phyloP scores from a whole-genome alignment of 805 yeast genomes.

The Wickerhamiella azymoides region DNA sequence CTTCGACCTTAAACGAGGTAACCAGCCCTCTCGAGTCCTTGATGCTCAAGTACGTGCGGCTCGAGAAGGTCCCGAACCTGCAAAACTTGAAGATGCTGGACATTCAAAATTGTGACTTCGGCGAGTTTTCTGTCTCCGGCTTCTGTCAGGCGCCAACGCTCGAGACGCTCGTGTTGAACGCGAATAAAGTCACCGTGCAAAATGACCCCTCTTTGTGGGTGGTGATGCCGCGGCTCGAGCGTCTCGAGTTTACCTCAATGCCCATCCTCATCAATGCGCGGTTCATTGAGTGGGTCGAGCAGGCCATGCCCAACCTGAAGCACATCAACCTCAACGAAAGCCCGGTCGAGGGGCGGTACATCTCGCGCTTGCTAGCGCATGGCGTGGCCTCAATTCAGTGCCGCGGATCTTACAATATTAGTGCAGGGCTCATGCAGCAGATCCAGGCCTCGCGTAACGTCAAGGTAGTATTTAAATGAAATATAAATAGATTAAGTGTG shows the following conservation, averaged over 20 bases:
- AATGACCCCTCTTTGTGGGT: not conserved
- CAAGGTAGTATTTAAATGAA: not conserved
- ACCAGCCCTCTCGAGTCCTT: not conserved
- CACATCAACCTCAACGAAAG: not conserved
- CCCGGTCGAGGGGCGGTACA: not conserved
- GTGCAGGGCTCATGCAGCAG: not conserved
- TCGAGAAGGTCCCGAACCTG: not conserved
- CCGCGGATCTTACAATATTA: not conserved
- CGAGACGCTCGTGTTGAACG: not conserved
- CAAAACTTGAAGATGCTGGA: not conserved
- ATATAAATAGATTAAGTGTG: too few relatives aligned
- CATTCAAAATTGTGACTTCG: not conserved
- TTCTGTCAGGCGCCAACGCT: not conserved
- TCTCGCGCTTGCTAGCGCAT: not conserved
- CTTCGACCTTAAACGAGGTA: not conserved
- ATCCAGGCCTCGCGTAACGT: not conserved
- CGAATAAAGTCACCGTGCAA: not conserved
- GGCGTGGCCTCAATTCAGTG: not conserved
- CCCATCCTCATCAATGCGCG: not conserved
- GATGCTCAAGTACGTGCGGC: not conserved
- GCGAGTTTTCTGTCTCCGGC: not conserved
- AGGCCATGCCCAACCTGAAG: not conserved
- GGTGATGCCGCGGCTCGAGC: not conserved
- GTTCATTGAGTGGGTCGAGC: conserved; percentile 1
- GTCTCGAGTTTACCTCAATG: not conserved